Evolutionary conservation across 257 asterid species (phyloP), one percentile per base, ranked within the genome.

Genomic region (Schizonepeta tenuifolia): DNA sequence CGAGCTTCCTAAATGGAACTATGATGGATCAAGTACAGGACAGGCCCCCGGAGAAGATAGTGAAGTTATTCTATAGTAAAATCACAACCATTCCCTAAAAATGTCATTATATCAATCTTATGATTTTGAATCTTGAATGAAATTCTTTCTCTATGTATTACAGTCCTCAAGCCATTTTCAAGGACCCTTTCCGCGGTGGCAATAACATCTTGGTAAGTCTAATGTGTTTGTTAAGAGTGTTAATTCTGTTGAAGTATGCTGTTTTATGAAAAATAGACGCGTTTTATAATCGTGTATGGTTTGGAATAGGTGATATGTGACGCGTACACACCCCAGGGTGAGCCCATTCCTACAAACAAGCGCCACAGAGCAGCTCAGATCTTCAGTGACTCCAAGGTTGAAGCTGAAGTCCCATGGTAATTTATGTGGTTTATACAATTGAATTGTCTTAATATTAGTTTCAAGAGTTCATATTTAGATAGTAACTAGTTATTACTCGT

Each of bases 21-120:
- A 89, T 46, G 99, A 94, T 72, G 99, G 99, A 79, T 94, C 99
- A 15, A 94, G 99, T 75, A 94, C 97, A 15, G 99, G 99, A 73
- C 99, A 94, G 76, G 98, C 98, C 66, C 97, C 97, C 10, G 98
- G 97, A 67, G 96, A 91, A 74, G 98, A 94, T 33, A 94, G 98
- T 85, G 98, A 91, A 94, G 98, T 91, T 75, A 91, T 94, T 74
- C 83, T 94, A 83, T 94, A 94, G 98, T 94, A 91, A 88, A 31
- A 6, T 58, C 64, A 28, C 14, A 87, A 75, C 61, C 71, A 22
- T n/a, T 28, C 59, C 36, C 13, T 20, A 28, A 55, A 31, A 26
- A 49, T 64, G 13, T 64, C 57, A 31, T 2, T 44, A 24, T 70
- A 18, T 36, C 31, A 10, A 9, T 12, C 0, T 72, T 46, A 15